Evolutionary conservation across 2,329 filamentous ascomycete species (phyloP).

Genomic region (Falciphora oryzae): DNA sequence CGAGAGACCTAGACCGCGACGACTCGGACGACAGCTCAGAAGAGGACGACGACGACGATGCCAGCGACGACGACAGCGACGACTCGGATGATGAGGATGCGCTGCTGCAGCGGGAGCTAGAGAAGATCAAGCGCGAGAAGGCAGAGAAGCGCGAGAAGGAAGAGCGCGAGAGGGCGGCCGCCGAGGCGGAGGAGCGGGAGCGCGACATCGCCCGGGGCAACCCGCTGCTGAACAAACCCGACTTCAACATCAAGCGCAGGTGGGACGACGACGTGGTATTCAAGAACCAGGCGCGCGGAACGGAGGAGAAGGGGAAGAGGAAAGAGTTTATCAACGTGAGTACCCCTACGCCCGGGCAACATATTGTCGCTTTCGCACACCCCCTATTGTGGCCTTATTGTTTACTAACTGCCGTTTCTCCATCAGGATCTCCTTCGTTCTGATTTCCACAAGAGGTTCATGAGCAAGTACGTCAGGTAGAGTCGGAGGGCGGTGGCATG

Average conservation of each 20-base stretch:
- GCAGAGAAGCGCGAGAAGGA: slow-evolving; percentile 75
- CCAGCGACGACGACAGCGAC: slow-evolving; percentile 66
- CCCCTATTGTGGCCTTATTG: neutral
- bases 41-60: slow-evolving; percentile 58
- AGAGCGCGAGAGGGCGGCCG: slow-evolving; percentile 73
- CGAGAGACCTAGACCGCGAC: slow-evolving; percentile 80
- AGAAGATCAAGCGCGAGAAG: slow-evolving; percentile 85
- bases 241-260: slow-evolving; percentile 84
- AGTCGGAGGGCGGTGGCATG: no score
- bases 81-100: slow-evolving; percentile 76
- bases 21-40: slow-evolving; percentile 40
- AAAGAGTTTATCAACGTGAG: slow-evolving; percentile 96
- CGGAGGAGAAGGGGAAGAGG: slow-evolving; percentile 78
- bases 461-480: slow-evolving; percentile 63
- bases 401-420: slow-evolving; percentile 5
- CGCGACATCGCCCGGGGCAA: slow-evolving; percentile 88
- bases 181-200: slow-evolving; percentile 78
- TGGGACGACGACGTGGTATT: slow-evolving; percentile 99
- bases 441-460: slow-evolving; percentile 97
- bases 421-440: slow-evolving; percentile 76
- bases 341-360: slow-evolving; percentile 15
- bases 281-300: slow-evolving; percentile 95
- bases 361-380: neutral
- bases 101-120: slow-evolving; percentile 84
- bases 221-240: slow-evolving; percentile 79